Evolutionary conservation across 106 monocot genomes (phyloP), one percentile per base, ranked within the genome.

Genomic region (Dioscorea dumetorum): DNA sequence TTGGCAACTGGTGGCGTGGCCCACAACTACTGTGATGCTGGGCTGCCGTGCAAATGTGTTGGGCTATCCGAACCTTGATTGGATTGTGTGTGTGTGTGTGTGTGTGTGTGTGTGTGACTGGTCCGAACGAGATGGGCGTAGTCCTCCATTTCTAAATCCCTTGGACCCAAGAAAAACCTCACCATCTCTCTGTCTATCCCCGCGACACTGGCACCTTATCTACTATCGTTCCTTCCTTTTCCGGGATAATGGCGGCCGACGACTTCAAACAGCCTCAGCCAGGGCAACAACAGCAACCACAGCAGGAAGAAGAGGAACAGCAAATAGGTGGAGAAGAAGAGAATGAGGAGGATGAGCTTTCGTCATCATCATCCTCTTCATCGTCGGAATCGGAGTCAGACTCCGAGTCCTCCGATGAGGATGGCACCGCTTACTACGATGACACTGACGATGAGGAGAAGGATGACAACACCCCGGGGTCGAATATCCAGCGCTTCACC

Each of bases 391-490:
- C 74, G 34, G 74, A 75, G 1, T 60, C 59, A 48, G 62, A 72
- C n/a, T 79, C 73, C 14, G 78, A 74, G 15, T 61, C 67, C 66
- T 70, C 76, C n/a, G 63, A 56, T 14, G 72, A 8, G 50, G 48
- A 18, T 20, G 64, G 0, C 12, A 23, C 33, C 2, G 64, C 31
- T 15, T 50, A 16, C 32, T 66, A 50, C 22, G 75, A 56, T 4
- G 66, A 59, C 66, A 64, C 24, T 22, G 11, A 17, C 57, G 64
- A 74, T 24, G 74, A 62, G 12, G 68, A 71, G 22, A 67, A 74
- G 5, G 66, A 79, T 49, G 81, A 87, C n/a, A 67, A 82, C 33
- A 70, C 82, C 12, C 78, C 82, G n/a, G 84, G 84, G 76, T 48
- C 74, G 20, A 87, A 79, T 49, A 7, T 80, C 52, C 82, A 80